phyloP scores from a whole-genome alignment of 148 eudicot species.

The Agrostemma githago region DNA sequence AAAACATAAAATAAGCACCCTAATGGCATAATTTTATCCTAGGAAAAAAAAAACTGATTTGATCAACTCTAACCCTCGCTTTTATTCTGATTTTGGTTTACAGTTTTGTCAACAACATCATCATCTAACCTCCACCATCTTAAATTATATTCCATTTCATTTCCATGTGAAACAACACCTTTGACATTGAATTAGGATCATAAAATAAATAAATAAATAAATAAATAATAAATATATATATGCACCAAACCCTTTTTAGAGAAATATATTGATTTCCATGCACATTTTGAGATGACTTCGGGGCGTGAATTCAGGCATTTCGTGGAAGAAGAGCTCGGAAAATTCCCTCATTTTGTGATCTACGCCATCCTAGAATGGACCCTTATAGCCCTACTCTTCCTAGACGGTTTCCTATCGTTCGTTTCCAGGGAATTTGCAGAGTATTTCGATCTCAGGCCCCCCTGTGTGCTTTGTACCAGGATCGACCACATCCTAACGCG shows the following conservation, averaged over 20 bases:
- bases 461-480: conserved; percentile 75
- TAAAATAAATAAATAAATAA: neutral
- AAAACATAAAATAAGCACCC: conserved; percentile 1
- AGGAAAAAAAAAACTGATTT: neutral
- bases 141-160: neutral
- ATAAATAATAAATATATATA: too few species aligned
- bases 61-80: neutral
- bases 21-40: neutral
- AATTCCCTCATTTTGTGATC: conserved; percentile 52
- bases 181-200: neutral
- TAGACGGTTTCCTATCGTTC: conserved; percentile 63
- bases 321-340: conserved; percentile 60
- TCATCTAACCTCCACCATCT: conserved; percentile 16
- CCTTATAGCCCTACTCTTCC: conserved; percentile 54
- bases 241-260: neutral
- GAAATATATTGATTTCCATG: neutral
- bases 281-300: conserved; percentile 17
- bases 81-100: conserved; percentile 6
- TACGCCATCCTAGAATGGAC: conserved; percentile 78
- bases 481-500: conserved; percentile 60
- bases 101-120: conserved; percentile 6
- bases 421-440: conserved; percentile 57
- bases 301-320: conserved; percentile 40
- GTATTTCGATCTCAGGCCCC: conserved; percentile 55
- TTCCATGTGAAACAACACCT: neutral